Evolutionary conservation across 352 stramenopile species (phyloP).

Genomic region (Phytopythium cucurbitacearum): DNA sequence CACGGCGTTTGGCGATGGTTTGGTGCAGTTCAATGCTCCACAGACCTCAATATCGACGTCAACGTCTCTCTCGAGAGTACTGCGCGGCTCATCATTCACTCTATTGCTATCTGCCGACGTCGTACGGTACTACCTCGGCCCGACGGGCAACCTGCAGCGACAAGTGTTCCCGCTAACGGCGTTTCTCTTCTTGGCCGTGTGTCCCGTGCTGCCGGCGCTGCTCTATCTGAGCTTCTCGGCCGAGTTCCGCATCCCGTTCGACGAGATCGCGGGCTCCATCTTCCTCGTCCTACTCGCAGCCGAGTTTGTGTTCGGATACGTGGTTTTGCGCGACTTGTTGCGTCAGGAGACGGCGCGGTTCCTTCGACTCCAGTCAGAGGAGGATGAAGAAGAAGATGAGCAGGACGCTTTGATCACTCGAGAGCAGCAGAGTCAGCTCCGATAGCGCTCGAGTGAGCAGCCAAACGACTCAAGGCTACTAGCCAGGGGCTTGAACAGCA

Average conservation of each 20-base stretch:
- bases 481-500: too few species aligned
- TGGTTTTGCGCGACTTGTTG: conserved; percentile 50
- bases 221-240: conserved; percentile 51
- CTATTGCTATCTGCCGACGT: conserved; percentile 40
- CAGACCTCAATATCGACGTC: not conserved
- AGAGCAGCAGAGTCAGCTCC: too few species aligned
- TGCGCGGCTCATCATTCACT: conserved; percentile 40
- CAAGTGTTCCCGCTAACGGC: conserved; percentile 64
- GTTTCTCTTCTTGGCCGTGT: conserved; percentile 66
- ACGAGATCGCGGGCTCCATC: conserved; percentile 27
- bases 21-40: conserved; percentile 1
- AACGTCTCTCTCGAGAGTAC: conserved; percentile 24
- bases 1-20: not conserved
- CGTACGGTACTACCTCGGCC: conserved; percentile 54
- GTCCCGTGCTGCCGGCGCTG: conserved; percentile 47
- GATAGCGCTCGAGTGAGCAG: too few species aligned
- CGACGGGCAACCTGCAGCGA: conserved; percentile 42
- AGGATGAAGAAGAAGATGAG: conserved; percentile 11
- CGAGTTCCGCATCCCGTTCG: conserved; percentile 46
- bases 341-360: conserved; percentile 57
- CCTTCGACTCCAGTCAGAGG: conserved; percentile 25
- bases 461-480: too few species aligned
- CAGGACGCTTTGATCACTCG: conserved; percentile 3
- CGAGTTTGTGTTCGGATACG: conserved; percentile 28
- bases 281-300: conserved; percentile 34